Evolutionary conservation across 345 rosid species (phyloP), one percentile per base, ranked within the genome.

Genomic region (Hirschfeldia incana): DNA sequence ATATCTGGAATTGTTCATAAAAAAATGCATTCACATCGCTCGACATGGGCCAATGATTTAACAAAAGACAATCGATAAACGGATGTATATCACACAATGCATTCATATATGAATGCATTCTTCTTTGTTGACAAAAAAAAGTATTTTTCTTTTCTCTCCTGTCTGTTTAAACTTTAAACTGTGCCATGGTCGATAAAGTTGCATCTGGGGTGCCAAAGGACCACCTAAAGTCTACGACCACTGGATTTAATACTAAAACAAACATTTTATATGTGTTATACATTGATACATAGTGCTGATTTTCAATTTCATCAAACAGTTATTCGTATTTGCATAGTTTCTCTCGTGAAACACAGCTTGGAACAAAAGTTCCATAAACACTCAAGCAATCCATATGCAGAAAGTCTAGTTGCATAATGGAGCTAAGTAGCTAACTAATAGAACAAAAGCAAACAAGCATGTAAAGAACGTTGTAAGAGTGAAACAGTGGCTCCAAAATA

Each of bases 11-110:
- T 67, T 12, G 28, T 26, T 46, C 15, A 75, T 57, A 13, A 0
- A 61, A 26, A 62, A 70, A 62, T 17, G 69, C 39, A 77, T 76
- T 77, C 70, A 77, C 37, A 44, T 65, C 26, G 63, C 60, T 76
- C 37, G 17, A 60, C 63, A 70, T 62, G 70, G 39, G 64, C 64
- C 65, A 27, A n/a, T 61, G 42, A 12, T 70, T 62, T 26, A 15
- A 21, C 2, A 69, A 4, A 26, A 69, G 5, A 21, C 26, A 58
- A 26, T 49, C 32, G 53, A 44, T 30, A 32, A 17, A 67, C 30
- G 26, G 15, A 8, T 30, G 17, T 46, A 27, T 62, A 61, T 30
- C 39, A 32, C 49, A 12, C 21, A 8, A 62, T 21, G 4, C n/a
- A 37, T 59, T 44, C 8, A 26, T n/a, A 34, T 21, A 21, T 21